phyloP scores from a whole-genome alignment of 305 asterid species.

The Fraxinus albicans region DNA sequence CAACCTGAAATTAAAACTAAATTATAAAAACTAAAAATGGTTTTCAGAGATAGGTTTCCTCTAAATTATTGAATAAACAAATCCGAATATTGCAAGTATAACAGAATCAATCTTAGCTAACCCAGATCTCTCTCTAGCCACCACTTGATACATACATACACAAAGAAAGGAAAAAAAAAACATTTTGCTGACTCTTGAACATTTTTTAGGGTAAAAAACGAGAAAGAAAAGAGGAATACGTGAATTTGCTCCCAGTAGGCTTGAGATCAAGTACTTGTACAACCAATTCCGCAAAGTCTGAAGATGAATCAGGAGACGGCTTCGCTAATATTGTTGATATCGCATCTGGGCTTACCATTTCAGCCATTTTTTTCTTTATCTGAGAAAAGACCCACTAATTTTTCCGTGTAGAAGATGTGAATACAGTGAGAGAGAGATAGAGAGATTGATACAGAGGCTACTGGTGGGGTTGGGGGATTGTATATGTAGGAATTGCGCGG shows the following conservation, averaged over 20 bases:
- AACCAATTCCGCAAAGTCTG: slow-evolving; percentile 61
- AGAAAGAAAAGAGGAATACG: slow-evolving; percentile 28
- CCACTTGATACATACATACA: background rate
- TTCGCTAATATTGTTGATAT: slow-evolving; percentile 61
- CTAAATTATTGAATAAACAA: background rate
- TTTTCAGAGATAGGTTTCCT: background rate
- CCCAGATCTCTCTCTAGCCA: background rate
- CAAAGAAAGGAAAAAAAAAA: background rate
- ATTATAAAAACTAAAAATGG: background rate
- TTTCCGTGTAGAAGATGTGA: background rate
- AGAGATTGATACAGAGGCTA: background rate
- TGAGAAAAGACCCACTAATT: background rate
- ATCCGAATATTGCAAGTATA: background rate
- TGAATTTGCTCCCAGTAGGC: slow-evolving; percentile 52
- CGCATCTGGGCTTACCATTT: slow-evolving; percentile 60
- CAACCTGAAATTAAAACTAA: background rate
- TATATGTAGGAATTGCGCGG: background rate
- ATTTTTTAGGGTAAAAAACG: background rate
- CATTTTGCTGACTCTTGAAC: background rate
- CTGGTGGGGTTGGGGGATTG: background rate
- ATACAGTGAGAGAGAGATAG: background rate
- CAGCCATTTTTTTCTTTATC: slow-evolving; percentile 37
- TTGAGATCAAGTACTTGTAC: slow-evolving; percentile 84
- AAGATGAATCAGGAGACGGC: slow-evolving; percentile 67
- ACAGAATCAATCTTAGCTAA: background rate